Conservation (phyloP, 2,329 filamentous ascomycete species). For the Colletotrichum cordylinicola region DNA sequence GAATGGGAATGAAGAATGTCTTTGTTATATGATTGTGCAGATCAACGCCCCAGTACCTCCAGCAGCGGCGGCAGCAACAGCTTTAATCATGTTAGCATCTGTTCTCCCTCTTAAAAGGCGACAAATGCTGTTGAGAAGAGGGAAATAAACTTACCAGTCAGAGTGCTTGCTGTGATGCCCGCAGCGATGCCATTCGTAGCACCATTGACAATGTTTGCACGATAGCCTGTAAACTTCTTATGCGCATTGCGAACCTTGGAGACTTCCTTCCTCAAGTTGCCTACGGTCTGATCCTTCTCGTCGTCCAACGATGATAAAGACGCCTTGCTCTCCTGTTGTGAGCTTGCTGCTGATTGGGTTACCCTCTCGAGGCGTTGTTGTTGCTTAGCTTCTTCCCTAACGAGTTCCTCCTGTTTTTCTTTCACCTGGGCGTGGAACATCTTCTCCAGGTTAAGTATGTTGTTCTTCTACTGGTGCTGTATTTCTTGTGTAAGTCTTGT, state of each 20-base stretch:
- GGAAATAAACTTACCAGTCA: background rate
- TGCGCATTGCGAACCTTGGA: background rate
- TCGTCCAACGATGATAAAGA: background rate
- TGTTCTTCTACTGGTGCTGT: background rate
- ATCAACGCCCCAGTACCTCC: background rate
- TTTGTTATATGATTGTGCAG: background rate
- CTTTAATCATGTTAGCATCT: background rate
- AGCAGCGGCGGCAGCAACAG: background rate
- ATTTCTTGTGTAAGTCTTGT: background rate
- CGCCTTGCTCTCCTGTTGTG: background rate
- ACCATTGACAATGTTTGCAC: background rate
- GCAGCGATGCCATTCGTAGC: background rate
- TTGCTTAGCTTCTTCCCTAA: background rate
- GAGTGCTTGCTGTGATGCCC: background rate
- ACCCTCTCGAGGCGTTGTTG: background rate
- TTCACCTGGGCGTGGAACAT: background rate
- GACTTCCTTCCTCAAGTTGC: background rate
- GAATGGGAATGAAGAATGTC: too few relatives aligned
- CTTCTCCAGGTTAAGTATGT: background rate
- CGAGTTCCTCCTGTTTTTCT: background rate
- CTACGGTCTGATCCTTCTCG: background rate
- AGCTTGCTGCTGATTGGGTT: background rate
- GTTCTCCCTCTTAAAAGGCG: background rate
- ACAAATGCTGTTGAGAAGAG: background rate
- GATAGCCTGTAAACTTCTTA: background rate